These are phyloP conservation scores for Pelargonium nanum DNA, from an alignment of 345 rosid genomes.

Conservation along the genomic window DNA sequence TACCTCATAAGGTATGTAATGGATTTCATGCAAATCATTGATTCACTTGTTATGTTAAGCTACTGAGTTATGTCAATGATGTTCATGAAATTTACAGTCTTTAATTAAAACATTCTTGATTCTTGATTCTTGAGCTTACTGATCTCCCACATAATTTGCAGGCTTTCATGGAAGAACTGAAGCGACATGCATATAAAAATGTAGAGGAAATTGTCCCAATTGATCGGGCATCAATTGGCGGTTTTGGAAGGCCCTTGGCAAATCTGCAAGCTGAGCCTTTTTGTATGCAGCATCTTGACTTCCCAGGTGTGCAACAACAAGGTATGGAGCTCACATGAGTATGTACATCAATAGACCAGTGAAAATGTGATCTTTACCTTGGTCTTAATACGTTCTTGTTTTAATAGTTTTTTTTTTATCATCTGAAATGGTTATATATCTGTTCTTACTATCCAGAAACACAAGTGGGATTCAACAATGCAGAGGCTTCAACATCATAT, in stretches of 20 bases:
- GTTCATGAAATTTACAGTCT: neutral
- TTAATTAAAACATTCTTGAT: neutral
- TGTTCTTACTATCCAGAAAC: neutral
- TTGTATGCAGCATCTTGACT: constrained; percentile 20
- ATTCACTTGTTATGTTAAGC: too few species aligned
- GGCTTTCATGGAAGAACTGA: constrained; percentile 32
- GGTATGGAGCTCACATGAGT: constrained; percentile 17
- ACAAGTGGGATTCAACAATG: constrained; percentile 4
- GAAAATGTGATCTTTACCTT: neutral
- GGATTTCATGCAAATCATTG: neutral
- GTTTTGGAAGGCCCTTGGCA: constrained; percentile 26
- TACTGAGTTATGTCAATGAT: neutral
- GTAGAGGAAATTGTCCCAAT: constrained; percentile 10
- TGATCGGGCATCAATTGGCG: constrained; percentile 10
- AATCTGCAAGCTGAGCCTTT: constrained; percentile 21
- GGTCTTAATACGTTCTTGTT: neutral
- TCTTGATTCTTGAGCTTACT: constrained; percentile 2
- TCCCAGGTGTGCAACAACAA: constrained; percentile 14
- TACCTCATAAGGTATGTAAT: constrained; percentile 26
- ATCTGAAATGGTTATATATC: neutral
- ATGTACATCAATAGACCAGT: neutral
- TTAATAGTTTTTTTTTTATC: too few species aligned
- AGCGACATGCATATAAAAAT: constrained; percentile 41
- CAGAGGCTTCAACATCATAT: constrained; percentile 20
- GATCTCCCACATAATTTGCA: constrained; percentile 11